A percentile compares a stretch with the other conserved stretches of the same genome.
Conservation (phyloP, 1,284 basidiomycete species). For the Melampsora larici-populina region DNA sequence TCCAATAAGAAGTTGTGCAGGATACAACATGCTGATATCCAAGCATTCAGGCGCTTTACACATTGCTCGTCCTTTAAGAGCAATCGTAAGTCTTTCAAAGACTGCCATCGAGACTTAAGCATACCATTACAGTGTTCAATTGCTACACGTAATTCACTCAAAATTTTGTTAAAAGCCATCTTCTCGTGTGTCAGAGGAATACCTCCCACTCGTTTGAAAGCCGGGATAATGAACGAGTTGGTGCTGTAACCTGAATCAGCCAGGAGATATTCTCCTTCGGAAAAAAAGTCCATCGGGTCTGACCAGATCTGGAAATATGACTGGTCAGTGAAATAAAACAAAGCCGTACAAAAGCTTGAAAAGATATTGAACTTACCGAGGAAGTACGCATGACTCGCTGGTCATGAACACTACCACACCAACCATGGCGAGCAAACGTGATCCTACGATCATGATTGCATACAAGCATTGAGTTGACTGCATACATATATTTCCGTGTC, state of each 20-base stretch:
- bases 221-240: not conserved
- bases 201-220: too few relatives aligned
- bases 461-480: too few relatives aligned
- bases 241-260: conserved; percentile 18
- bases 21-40: too few relatives aligned
- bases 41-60: too few relatives aligned
- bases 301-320: too few relatives aligned
- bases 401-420: conserved; percentile 21
- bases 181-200: conserved; percentile 2
- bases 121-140: conserved; percentile 33
- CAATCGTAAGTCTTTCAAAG: too few relatives aligned
- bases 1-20: too few relatives aligned
- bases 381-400: conserved; percentile 6
- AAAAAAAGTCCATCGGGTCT: not conserved
- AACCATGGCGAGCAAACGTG: conserved; percentile 11
- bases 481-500: too few relatives aligned
- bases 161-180: not conserved
- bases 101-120: conserved; percentile 13
- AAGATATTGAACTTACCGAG: not conserved
- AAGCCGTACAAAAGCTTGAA: not conserved
- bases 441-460: conserved; percentile 2
- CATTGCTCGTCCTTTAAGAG: too few relatives aligned
- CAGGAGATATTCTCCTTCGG: conserved; percentile 15
- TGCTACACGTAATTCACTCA: not conserved
- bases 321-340: too few relatives aligned